phyloP scores from a whole-genome alignment of 495 filamentous ascomycete genomes.

The Hypoxylon subgilvum region DNA sequence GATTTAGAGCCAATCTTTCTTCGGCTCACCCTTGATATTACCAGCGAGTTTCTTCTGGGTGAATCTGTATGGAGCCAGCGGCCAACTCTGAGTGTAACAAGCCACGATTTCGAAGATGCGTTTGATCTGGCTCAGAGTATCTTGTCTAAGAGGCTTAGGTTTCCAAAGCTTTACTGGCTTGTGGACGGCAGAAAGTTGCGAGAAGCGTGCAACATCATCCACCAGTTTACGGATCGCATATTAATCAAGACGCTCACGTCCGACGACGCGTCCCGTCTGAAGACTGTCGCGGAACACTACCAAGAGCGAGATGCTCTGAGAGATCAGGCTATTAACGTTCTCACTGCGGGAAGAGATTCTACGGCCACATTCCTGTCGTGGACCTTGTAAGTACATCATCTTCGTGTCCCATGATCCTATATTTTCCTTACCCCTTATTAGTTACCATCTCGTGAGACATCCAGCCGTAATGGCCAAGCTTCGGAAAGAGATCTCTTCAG shows the following conservation, averaged over 20 bases:
- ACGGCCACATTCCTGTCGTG: conserved; percentile 50
- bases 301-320: conserved; percentile 26
- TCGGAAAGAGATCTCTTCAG: conserved; percentile 38
- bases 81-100: conserved; percentile 22
- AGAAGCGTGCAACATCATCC: conserved; percentile 42
- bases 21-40: conserved; percentile 67
- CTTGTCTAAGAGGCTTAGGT: conserved; percentile 39
- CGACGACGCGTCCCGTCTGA: conserved; percentile 10
- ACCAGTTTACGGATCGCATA: conserved; percentile 43
- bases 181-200: conserved; percentile 39
- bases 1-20: conserved; percentile 72
- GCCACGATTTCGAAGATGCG: conserved; percentile 22
- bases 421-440: conserved; percentile 12
- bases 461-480: conserved; percentile 40
- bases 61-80: conserved; percentile 52
- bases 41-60: conserved; percentile 77
- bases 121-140: conserved; percentile 42
- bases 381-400: conserved; percentile 40
- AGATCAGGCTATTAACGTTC: conserved; percentile 43
- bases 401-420: too few species aligned
- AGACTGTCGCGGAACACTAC: conserved; percentile 25
- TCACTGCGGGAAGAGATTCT: conserved; percentile 49
- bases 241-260: conserved; percentile 32
- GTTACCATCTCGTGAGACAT: conserved; percentile 44
- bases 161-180: conserved; percentile 49